Percentiles rank a stretch among this genome's conserved stretches.
These are phyloP conservation scores for Pseudogymnoascus sp. DNA, from an alignment of 2,329 filamentous ascomycete genomes.

Conservation along the genomic window DNA sequence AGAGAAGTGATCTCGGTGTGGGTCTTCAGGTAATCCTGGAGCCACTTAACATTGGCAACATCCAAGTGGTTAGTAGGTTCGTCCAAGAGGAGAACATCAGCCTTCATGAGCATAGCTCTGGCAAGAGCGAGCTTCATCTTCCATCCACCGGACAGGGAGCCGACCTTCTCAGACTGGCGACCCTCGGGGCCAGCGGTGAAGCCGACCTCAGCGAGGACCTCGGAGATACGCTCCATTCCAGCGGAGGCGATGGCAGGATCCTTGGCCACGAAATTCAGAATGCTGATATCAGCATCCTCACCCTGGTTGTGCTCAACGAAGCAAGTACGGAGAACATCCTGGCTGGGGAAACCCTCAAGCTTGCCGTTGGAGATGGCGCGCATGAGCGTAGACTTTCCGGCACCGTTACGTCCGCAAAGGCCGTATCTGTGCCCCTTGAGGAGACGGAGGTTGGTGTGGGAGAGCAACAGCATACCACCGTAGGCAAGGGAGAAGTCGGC, in stretches of 20 bases:
- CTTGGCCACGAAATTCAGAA: conserved; percentile 85
- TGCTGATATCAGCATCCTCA: conserved; percentile 92
- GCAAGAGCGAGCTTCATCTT: conserved; percentile 99
- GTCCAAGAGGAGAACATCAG: conserved; percentile 93
- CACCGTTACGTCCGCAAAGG: conserved; percentile 92
- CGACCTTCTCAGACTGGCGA: conserved; percentile 80
- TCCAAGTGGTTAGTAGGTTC: conserved; percentile 99
- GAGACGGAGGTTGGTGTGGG: conserved; percentile 88
- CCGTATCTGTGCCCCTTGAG: conserved; percentile 96
- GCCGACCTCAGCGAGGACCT: conserved; percentile 82
- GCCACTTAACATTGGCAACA: conserved; percentile 90
- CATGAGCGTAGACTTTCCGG: conserved; percentile 99
- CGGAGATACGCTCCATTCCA: conserved; percentile 70
- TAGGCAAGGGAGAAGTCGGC: conserved; percentile 96
- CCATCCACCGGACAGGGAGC: conserved; percentile 94
- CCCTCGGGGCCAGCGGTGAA: conserved; percentile 87
- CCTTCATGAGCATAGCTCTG: conserved; percentile 90
- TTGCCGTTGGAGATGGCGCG: conserved; percentile 91
- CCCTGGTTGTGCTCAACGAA: conserved; percentile 99
- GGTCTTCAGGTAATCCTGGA: conserved; percentile 90
- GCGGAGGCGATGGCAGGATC: conserved; percentile 78
- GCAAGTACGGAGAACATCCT: conserved; percentile 87
- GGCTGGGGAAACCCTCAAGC: conserved; percentile 89
- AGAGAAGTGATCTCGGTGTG: conserved; percentile 94
- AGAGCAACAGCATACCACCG: conserved; percentile 92